A percentile compares a stretch with the other conserved stretches of the same genome.
Conservation (phyloP, 306 rosid genomes). For the Malus fusca region DNA sequence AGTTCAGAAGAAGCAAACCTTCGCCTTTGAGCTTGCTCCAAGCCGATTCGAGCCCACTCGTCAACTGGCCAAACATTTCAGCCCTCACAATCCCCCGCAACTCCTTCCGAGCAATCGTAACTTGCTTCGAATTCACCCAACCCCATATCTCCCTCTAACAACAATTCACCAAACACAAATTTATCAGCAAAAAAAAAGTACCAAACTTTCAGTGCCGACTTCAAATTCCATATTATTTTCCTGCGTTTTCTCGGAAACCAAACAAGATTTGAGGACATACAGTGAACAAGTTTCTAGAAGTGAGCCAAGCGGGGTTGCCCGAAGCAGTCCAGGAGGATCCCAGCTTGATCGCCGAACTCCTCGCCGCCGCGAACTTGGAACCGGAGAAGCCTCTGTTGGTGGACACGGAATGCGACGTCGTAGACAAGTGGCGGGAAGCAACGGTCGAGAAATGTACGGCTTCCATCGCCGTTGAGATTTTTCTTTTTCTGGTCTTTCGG, state of each 20-base stretch:
- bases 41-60: conserved; percentile 86
- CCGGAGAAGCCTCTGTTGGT: conserved; percentile 15
- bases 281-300: conserved; percentile 59
- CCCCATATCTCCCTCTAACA: conserved; percentile 82
- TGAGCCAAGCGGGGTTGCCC: conserved; percentile 32
- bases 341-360: conserved; percentile 24
- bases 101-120: conserved; percentile 24
- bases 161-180: conserved; percentile 1
- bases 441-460: conserved; percentile 55
- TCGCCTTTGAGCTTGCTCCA: conserved; percentile 98
- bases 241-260: neutral
- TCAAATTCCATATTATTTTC: neutral
- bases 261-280: conserved; percentile 33
- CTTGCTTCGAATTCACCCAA: conserved; percentile 61
- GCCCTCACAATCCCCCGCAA: conserved; percentile 64
- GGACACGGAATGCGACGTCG: conserved; percentile 31
- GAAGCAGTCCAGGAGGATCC: conserved; percentile 42
- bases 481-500: neutral
- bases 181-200: neutral
- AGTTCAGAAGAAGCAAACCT: conserved; percentile 34
- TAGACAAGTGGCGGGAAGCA: conserved; percentile 61
- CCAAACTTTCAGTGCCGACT: neutral
- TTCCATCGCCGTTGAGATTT: conserved; percentile 41
- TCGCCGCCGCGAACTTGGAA: conserved; percentile 13
- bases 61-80: conserved; percentile 93